Evolutionary conservation across 2,329 filamentous ascomycete genomes (phyloP).

Genomic region (Paraphoma chrysanthemicola): DNA sequence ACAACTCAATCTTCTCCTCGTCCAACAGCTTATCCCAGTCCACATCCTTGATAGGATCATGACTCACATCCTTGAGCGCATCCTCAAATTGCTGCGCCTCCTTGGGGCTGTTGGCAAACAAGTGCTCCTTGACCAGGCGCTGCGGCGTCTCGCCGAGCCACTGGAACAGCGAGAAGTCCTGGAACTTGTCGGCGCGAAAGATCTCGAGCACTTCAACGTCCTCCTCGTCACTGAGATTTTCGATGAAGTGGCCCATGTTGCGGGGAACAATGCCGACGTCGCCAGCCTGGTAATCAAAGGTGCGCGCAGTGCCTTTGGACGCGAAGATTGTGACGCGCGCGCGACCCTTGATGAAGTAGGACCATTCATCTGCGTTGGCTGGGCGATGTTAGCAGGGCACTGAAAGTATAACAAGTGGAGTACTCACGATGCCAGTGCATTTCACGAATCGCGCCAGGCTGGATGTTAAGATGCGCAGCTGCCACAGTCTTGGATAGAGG

Average conservation of each 20-base stretch:
- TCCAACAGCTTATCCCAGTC: slow-evolving; percentile 34
- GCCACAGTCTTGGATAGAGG: slow-evolving; percentile 75
- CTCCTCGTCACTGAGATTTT: slow-evolving; percentile 78
- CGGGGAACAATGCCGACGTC: slow-evolving; percentile 79
- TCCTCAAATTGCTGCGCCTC: slow-evolving; percentile 68
- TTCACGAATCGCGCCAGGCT: slow-evolving; percentile 75
- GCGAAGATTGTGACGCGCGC: slow-evolving; percentile 79
- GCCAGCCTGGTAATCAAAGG: slow-evolving; percentile 77
- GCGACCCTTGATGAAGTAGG: slow-evolving; percentile 75
- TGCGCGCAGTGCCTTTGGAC: slow-evolving; percentile 71
- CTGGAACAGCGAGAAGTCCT: slow-evolving; percentile 76
- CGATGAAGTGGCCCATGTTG: slow-evolving; percentile 82
- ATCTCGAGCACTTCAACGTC: slow-evolving; percentile 79
- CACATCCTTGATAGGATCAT: slow-evolving; percentile 52
- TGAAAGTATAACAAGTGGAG: neutral
- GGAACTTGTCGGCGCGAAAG: slow-evolving; percentile 73
- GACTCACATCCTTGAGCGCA: slow-evolving; percentile 67
- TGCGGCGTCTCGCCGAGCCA: slow-evolving; percentile 77
- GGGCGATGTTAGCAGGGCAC: slow-evolving; percentile 2
- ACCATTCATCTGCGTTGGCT: slow-evolving; percentile 76
- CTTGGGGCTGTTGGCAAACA: slow-evolving; percentile 69
- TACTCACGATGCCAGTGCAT: slow-evolving; percentile 77
- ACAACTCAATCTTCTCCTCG: slow-evolving; percentile 31
- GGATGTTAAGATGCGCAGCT: slow-evolving; percentile 73
- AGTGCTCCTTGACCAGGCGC: slow-evolving; percentile 69